phyloP scores from a whole-genome alignment of 2,329 filamentous ascomycete species.

The Cladophialophora bantiana region DNA sequence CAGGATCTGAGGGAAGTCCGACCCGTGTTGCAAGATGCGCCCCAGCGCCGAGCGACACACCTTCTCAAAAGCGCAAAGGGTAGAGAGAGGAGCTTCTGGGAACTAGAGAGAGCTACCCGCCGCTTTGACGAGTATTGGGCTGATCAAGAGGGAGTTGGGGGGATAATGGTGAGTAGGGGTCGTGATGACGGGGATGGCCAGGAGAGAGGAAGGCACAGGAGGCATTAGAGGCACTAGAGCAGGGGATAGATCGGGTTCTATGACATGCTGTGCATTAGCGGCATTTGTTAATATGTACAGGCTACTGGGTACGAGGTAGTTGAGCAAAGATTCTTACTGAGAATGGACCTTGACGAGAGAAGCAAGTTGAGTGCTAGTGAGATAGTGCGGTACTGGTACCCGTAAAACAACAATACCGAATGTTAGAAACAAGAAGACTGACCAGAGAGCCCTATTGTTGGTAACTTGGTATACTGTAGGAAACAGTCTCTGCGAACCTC shows the following conservation, averaged over 20 bases:
- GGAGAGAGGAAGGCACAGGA: background rate
- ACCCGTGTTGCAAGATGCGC: constrained; percentile 15
- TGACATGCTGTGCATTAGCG: constrained; percentile 22
- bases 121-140: constrained; percentile 3
- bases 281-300: background rate
- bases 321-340: constrained; percentile 2
- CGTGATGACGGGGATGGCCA: constrained; percentile 16
- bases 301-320: too few species aligned
- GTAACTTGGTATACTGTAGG: too few species aligned
- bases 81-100: background rate
- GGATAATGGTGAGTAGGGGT: too few species aligned
- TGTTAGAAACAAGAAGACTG: too few species aligned
- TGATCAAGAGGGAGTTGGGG: constrained; percentile 3
- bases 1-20: constrained; percentile 12
- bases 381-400: too few species aligned
- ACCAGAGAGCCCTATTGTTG: too few species aligned
- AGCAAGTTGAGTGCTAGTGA: background rate
- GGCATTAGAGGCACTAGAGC: background rate
- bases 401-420: too few species aligned
- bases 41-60: background rate
- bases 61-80: background rate
- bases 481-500: too few species aligned
- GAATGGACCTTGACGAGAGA: background rate
- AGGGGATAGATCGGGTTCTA: constrained; percentile 15
- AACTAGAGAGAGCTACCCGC: background rate